A percentile compares a stretch with the other conserved stretches of the same genome.
Conservation (phyloP, 257 asterid species). For the Rauvolfia tetraphylla region DNA sequence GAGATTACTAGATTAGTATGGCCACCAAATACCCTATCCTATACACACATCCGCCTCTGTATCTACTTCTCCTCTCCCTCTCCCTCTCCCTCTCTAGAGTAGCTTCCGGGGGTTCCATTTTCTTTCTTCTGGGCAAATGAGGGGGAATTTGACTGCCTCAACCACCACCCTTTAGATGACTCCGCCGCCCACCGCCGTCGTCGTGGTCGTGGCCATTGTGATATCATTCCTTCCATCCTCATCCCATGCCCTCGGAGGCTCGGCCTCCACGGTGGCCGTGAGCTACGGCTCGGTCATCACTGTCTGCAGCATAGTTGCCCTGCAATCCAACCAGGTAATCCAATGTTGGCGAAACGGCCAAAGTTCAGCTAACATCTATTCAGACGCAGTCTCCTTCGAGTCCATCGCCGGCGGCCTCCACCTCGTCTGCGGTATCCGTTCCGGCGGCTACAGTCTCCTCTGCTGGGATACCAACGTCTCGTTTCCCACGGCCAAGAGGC, state of each 20-base stretch:
- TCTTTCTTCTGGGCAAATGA: constrained; percentile 61
- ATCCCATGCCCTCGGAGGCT: constrained; percentile 57
- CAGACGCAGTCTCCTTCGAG: constrained; percentile 52
- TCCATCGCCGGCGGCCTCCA: constrained; percentile 66
- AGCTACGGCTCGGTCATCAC: constrained; percentile 58
- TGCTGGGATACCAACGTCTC: constrained; percentile 54
- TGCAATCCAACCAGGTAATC: constrained; percentile 46
- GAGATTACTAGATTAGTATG: not conserved
- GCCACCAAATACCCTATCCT: too few relatives aligned
- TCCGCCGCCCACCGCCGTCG: constrained; percentile 31
- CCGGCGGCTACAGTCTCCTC: constrained; percentile 60
- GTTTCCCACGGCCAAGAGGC: constrained; percentile 53
- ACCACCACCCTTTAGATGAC: constrained; percentile 42
- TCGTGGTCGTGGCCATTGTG: constrained; percentile 22
- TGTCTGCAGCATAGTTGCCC: constrained; percentile 57
- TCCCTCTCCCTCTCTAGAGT: not conserved
- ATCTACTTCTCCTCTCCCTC: not conserved
- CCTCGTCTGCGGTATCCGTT: constrained; percentile 60
- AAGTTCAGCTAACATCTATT: constrained; percentile 23
- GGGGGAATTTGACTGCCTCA: constrained; percentile 20
- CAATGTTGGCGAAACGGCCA: constrained; percentile 64
- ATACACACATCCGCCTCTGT: not conserved
- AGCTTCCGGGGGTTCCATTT: constrained; percentile 43
- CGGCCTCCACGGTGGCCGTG: constrained; percentile 67
- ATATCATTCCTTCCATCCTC: constrained; percentile 20